Evolutionary conservation across 352 stramenopile genomes (phyloP).

Genomic region (Blastocystis sp.): DNA sequence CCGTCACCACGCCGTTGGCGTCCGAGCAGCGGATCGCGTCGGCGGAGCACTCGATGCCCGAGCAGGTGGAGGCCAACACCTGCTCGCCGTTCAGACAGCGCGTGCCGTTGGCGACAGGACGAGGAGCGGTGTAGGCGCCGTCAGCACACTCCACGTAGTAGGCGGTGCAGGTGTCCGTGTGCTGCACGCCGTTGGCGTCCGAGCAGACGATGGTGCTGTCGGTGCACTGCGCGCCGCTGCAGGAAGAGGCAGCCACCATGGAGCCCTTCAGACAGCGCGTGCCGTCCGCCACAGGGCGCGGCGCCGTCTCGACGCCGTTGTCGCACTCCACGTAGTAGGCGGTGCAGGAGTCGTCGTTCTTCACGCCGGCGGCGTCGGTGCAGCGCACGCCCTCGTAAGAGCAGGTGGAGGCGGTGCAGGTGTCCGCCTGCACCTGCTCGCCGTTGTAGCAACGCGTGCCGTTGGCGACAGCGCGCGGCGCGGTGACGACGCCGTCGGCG

Average conservation of each 20-base stretch:
- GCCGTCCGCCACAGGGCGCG: conserved; percentile 53
- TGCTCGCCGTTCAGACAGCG: conserved; percentile 59
- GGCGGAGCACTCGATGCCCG: conserved; percentile 16
- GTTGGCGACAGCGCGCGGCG: conserved; percentile 42
- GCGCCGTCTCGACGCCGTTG: conserved; percentile 17
- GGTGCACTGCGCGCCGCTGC: background rate
- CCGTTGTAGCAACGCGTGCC: conserved; percentile 51
- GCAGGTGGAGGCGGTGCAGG: background rate
- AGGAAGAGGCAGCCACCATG: background rate
- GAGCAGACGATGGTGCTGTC: conserved; percentile 44
- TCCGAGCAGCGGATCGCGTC: conserved; percentile 20
- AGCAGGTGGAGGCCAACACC: background rate
- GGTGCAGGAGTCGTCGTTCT: conserved; percentile 25
- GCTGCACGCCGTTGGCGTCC: conserved; percentile 22
- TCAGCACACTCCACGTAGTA: conserved; percentile 66
- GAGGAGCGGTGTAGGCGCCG: conserved; percentile 19
- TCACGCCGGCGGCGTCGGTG: background rate
- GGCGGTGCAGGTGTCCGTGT: conserved; percentile 38
- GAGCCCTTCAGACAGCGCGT: conserved; percentile 46
- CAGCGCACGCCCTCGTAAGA: conserved; percentile 28
- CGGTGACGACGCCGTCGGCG: conserved; percentile 28
- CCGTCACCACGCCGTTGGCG: conserved; percentile 7
- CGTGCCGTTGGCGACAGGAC: conserved; percentile 58
- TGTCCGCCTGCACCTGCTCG: conserved; percentile 11
- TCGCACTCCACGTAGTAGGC: conserved; percentile 65